Base-by-base conservation (phyloP, 345 rosid species). In the Melaleuca alternifolia region DNA sequence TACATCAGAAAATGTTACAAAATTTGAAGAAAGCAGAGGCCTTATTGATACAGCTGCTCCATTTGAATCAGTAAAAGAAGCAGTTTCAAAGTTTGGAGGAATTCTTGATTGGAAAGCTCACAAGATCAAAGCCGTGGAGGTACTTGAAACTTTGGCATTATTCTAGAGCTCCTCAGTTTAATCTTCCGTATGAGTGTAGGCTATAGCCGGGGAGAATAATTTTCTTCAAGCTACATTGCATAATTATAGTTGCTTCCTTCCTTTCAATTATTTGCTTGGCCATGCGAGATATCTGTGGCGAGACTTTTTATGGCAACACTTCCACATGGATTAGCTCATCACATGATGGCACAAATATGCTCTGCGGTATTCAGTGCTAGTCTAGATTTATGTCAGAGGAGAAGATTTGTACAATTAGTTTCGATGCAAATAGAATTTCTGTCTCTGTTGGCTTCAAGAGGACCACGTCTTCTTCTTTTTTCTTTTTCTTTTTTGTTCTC, bases 61-160 rank as follows among this genome's bases (percentile, higher is more conserved):
- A 85, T 89, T 97, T 86, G 98, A 97, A 90, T 96, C 99, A 24
- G 99, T 97, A 86, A 96, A 97, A 93, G 95, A 94, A 89, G 99
- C 93, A 84, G 99, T 97, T 89, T 96, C 98, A 76, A 96, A 92
- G 92, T 96, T 97, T 88, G 99, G 99, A 21, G 99, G 99, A 86
- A 96, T 96, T 87, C 94, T 94, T 76, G 99, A 97, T 85, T 97
- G 99, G 99, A 97, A 96, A 92, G 99, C 96, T 65, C 99, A 96
- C 87, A 93, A 89, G 91, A 86, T 93, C 89, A 92, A 94, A 91
- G 92, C 95, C 24, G 92, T 94, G 87, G 97, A 96, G 98, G 99
- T 97, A 93, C 62, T 20, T 48, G 5, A 59, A 53, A 48, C 85
- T 56, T 86, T 46, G 37, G 71, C 65, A 23, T 84, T 26, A 41